Base-by-base conservation (phyloP, 768 basidiomycete genomes). In the Lactarius sp. region DNA sequence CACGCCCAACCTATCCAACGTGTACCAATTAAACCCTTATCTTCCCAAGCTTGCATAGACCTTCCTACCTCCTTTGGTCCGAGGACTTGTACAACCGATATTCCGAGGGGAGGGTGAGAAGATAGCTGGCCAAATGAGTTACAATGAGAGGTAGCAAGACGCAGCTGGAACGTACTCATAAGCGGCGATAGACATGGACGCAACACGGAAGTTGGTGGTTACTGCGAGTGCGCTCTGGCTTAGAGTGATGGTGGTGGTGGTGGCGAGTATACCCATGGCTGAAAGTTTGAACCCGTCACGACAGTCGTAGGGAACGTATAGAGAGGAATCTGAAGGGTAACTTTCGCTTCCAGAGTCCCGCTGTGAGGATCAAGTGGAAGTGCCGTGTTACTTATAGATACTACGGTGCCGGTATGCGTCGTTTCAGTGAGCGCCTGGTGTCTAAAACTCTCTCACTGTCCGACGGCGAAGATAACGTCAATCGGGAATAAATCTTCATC, bases 101-200 rank as follows among this genome's bases (percentile, higher is more conserved):
- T 51, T 63, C 62, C 36, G 50, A 36, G 50, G 66, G 66, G 8
- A 66, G 57, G 37, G 66, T 66, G 20, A 20, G 31, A 10, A 66
- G 20, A 34, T 66, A 66, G 58, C 66, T 66, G 49, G 20, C 2
- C 0, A 33, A 8, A 16, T 36, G 46, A 36, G 46, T 37, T 8
- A 34, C 34, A 2, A 49, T n/a, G 36, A 58, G 56, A 36, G 20
- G 47, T 22, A 20, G 18, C 31, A 46, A 50, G 27, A 7, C 34
- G 33, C 9, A 27, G 33, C 10, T 12, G 41, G 37, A 5, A 60
- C 66, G 9, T 42, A 64, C 62, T 64, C 66, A 44, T 60, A 67
- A 12, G 39, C 39, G 12, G 13, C 39, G 13, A 41, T 14, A 12
- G 39, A 41, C 34, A 67, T 16, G 10, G 62, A 56, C 22, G 46